Conservation (phyloP, 352 stramenopile species). For the Phytophthora nicotianae region DNA sequence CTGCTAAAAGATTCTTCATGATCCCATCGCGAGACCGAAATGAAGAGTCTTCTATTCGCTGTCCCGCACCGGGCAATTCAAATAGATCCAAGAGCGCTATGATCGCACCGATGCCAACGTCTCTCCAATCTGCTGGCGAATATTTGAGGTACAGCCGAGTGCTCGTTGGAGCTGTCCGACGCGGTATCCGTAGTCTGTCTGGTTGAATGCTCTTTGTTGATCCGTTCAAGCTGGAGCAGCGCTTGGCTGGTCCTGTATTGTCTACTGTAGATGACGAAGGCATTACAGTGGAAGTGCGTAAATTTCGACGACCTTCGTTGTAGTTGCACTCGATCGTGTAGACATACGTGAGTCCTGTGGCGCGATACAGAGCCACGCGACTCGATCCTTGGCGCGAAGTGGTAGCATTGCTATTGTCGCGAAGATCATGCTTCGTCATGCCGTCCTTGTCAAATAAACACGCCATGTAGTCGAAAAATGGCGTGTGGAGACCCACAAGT, state of each 20-base stretch:
- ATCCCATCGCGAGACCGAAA: constrained; percentile 64
- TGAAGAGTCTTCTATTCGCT: constrained; percentile 42
- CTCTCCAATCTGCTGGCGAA: constrained; percentile 62
- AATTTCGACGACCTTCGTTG: constrained; percentile 69
- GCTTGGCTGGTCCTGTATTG: constrained; percentile 6
- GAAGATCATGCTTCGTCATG: constrained; percentile 71
- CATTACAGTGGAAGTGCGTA: constrained; percentile 32
- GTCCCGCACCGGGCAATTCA: constrained; percentile 41
- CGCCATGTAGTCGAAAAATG: constrained; percentile 87
- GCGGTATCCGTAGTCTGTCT: constrained; percentile 16
- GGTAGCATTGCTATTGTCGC: constrained; percentile 58
- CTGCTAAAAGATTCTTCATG: constrained; percentile 51
- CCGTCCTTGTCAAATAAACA: constrained; percentile 87
- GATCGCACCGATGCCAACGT: constrained; percentile 69
- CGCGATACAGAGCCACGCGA: constrained; percentile 74
- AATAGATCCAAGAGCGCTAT: constrained; percentile 70
- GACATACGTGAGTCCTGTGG: constrained; percentile 74
- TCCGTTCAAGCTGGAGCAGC: constrained; percentile 17
- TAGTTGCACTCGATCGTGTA: constrained; percentile 96
- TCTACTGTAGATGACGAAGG: constrained; percentile 14
- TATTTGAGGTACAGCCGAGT: constrained; percentile 70
- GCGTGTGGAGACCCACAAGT: constrained; percentile 68
- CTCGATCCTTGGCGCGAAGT: constrained; percentile 73
- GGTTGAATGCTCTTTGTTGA: constrained; percentile 9
- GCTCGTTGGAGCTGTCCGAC: constrained; percentile 20